phyloP scores from a whole-genome alignment of 106 monocot species.

The Hemerocallis citrina region DNA sequence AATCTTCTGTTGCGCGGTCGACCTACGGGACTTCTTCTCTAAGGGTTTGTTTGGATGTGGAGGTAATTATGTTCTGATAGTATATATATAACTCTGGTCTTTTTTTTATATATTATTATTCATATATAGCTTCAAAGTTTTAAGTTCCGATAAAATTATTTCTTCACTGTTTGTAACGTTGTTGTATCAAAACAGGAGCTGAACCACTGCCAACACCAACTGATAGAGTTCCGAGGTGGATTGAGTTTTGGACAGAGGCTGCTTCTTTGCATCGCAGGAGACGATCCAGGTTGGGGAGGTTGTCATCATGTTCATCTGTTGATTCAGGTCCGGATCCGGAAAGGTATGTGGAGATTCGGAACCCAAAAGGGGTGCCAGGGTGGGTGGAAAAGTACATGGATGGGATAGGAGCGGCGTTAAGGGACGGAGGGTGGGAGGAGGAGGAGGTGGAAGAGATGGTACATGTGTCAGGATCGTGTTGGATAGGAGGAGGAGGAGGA shows the following conservation, averaged over 20 bases:
- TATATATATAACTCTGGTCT: too few species aligned
- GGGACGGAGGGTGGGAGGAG: conserved; percentile 34
- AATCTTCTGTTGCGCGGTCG: conserved; percentile 18
- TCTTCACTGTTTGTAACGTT: too few species aligned
- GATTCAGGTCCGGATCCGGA: conserved; percentile 7
- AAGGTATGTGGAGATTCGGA: conserved; percentile 17
- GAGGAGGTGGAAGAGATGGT: conserved; percentile 43
- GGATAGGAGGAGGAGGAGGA: background rate
- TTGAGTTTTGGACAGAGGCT: conserved; percentile 56
- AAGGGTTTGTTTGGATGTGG: background rate
- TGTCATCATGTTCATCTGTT: background rate
- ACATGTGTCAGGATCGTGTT: conserved; percentile 13
- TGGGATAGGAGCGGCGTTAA: conserved; percentile 16
- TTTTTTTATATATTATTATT: too few species aligned
- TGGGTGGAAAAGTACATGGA: conserved; percentile 38
- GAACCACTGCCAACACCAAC: too few species aligned
- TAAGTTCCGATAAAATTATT: too few species aligned
- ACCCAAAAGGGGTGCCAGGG: conserved; percentile 3
- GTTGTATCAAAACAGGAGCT: too few species aligned
- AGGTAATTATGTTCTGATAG: too few species aligned
- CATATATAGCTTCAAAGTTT: too few species aligned
- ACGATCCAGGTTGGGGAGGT: background rate
- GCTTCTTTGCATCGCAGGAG: conserved; percentile 1
- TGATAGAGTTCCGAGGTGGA: conserved; percentile 24
- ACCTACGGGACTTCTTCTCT: conserved; percentile 38